Evolutionary conservation across 2,329 filamentous ascomycete species (phyloP).

Genomic region (Colletotrichum plurivorum): DNA sequence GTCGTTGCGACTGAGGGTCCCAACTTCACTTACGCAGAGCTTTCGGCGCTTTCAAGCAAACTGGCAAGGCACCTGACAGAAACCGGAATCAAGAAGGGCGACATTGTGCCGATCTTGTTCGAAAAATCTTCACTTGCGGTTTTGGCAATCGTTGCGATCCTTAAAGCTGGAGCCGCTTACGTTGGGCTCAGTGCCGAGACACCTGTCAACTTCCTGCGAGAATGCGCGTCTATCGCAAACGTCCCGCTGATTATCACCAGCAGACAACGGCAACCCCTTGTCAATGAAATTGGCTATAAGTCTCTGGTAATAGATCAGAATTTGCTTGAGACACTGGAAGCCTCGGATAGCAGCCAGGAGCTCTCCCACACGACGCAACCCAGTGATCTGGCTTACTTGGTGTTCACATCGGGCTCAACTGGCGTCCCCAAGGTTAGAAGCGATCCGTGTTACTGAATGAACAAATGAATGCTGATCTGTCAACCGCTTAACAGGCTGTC

Average conservation of each 20-base stretch:
- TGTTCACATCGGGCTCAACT: slow-evolving; percentile 57
- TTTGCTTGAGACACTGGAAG: slow-evolving; percentile 53
- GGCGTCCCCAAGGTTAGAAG: slow-evolving; percentile 58
- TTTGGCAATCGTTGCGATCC: slow-evolving; percentile 77
- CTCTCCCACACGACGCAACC: slow-evolving; percentile 16
- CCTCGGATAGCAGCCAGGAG: not conserved
- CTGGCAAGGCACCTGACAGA: slow-evolving; percentile 62
- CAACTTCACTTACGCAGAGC: slow-evolving; percentile 55
- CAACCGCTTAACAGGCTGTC: slow-evolving; percentile 47
- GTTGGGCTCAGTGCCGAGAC: slow-evolving; percentile 18
- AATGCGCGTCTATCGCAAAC: slow-evolving; percentile 11
- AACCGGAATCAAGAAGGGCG: slow-evolving; percentile 64
- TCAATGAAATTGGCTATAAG: not conserved
- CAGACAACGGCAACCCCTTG: not conserved
- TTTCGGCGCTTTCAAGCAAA: slow-evolving; percentile 53
- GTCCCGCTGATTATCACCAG: slow-evolving; percentile 4
- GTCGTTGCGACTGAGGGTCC: slow-evolving; percentile 11
- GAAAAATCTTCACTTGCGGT: slow-evolving; percentile 79
- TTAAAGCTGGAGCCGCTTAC: slow-evolving; percentile 68
- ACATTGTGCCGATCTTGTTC: slow-evolving; percentile 75
- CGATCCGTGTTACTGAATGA: too few species aligned
- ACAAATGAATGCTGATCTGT: not conserved
- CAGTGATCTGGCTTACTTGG: slow-evolving; percentile 51
- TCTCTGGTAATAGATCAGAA: slow-evolving; percentile 28
- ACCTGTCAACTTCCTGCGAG: slow-evolving; percentile 9